Evolutionary conservation across 495 filamentous ascomycete genomes (phyloP), one percentile per base, ranked within the genome.

Genomic region (Hyaloscypha bicolor): DNA sequence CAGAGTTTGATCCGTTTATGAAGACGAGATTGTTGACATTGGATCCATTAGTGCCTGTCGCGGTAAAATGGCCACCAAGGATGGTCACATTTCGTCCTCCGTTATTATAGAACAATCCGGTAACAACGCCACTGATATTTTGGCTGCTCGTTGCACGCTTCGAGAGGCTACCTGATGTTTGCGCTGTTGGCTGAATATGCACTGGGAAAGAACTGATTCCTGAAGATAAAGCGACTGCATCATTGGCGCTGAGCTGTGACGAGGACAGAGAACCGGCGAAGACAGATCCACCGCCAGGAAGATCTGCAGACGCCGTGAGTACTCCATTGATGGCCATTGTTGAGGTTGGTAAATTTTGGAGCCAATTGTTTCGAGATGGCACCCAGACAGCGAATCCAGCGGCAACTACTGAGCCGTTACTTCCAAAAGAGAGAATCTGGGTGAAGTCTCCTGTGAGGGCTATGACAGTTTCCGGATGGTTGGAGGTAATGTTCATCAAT

Each of bases 361-460:
- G 79, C 95, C 95, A 99, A 73, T 96, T 93, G 51, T 87, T 85
- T 58, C 83, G 84, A 6, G 93, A 95, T 25, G 93, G 93, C n/a
- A 98, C 90, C 95, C 95, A 99, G 30, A 97, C 80, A 33, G 91
- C 95, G 73, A 98, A 94, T 1, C 93, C 92, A 58, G 84, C 74
- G 2, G 88, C 90, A 14, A 83, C 71, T 12, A 87, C 77, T n/a
- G 86, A 83, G 12, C 82, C 71, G 68, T 87, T 90, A 60, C 79
- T 80, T 52, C 79, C 87, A 73, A 90, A 93, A 3, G 86, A 83
- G 22, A 88, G 78, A 31, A 97, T 83, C 66, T 86, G 79, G 29
- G 85, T 81, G 75, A 99, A 99, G 71, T 88, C 82, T 30, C 95
- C 95, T 71, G 87, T 96, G 55, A 99, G 77, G 4, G 89, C 86